phyloP scores from a whole-genome alignment of 2,329 filamentous ascomycete species.

The Trichoderma semiorbis region DNA sequence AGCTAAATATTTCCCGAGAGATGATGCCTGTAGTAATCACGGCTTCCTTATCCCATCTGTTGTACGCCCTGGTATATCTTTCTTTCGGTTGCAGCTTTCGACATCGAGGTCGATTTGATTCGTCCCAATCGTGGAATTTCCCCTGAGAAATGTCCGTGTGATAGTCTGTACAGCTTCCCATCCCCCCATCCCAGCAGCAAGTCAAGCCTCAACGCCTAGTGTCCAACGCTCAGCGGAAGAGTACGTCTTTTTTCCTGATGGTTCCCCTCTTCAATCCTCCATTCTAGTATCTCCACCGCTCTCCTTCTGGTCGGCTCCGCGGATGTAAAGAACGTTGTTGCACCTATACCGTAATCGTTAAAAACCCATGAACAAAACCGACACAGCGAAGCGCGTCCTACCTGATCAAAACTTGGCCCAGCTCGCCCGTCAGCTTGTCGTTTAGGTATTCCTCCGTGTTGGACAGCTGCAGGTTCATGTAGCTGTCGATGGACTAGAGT shows the following conservation, averaged over 20 bases:
- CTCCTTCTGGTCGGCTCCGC: constrained; percentile 51
- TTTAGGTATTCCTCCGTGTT: constrained; percentile 90
- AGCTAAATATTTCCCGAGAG: constrained; percentile 1
- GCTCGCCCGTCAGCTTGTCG: constrained; percentile 75
- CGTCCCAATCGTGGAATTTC: background rate
- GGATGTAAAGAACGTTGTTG: constrained; percentile 97
- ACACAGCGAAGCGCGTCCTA: constrained; percentile 38
- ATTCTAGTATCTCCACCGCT: constrained; percentile 53
- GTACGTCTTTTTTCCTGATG: background rate
- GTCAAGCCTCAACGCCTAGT: constrained; percentile 2
- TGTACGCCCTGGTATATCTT: constrained; percentile 1
- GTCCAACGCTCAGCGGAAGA: background rate
- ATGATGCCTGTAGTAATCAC: background rate
- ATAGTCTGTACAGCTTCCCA: background rate
- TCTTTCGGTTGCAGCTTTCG: background rate
- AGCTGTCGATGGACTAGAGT: constrained; percentile 74
- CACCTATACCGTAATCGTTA: constrained; percentile 52
- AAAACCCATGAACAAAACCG: background rate
- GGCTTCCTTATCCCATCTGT: constrained; percentile 1
- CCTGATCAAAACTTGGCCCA: constrained; percentile 92
- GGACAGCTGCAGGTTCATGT: constrained; percentile 97
- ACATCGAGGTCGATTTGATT: background rate
- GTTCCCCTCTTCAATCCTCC: constrained; percentile 42
- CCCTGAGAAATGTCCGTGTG: background rate
- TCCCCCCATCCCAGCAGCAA: background rate